Conservation (phyloP, 176 grass and related monocot species). For the Oryza glaberrima region DNA sequence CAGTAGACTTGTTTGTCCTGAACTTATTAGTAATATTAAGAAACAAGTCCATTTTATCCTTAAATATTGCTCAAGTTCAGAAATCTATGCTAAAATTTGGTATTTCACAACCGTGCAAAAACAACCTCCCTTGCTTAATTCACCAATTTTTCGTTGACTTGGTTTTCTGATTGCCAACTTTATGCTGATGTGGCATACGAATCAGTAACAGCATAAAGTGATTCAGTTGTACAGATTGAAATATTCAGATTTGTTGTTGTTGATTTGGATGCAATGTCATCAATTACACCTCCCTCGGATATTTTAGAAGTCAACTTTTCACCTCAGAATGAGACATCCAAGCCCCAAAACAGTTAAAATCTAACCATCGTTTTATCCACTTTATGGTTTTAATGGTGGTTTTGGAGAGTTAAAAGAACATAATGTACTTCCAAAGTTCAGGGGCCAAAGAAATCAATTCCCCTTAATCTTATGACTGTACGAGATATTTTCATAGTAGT, state of each 20-base stretch:
- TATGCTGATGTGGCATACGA: neutral
- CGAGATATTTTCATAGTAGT: neutral
- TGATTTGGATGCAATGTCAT: neutral
- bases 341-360: conserved; percentile 4
- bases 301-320: neutral
- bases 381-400: conserved; percentile 10
- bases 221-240: neutral
- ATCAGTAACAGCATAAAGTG: neutral
- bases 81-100: neutral
- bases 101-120: neutral
- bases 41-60: neutral
- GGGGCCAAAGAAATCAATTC: conserved; percentile 12
- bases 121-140: neutral
- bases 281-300: neutral
- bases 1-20: neutral
- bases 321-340: neutral
- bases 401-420: conserved; percentile 8
- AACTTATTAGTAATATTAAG: conserved; percentile 8
- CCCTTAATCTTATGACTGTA: neutral
- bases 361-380: neutral
- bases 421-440: conserved; percentile 1
- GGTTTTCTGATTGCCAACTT: neutral
- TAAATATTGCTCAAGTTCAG: neutral
- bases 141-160: neutral
- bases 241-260: neutral